Evolutionary conservation across 768 basidiomycete genomes (phyloP), one percentile per base, ranked within the genome.

Genomic region (Candolleomyces aberdarensis): DNA sequence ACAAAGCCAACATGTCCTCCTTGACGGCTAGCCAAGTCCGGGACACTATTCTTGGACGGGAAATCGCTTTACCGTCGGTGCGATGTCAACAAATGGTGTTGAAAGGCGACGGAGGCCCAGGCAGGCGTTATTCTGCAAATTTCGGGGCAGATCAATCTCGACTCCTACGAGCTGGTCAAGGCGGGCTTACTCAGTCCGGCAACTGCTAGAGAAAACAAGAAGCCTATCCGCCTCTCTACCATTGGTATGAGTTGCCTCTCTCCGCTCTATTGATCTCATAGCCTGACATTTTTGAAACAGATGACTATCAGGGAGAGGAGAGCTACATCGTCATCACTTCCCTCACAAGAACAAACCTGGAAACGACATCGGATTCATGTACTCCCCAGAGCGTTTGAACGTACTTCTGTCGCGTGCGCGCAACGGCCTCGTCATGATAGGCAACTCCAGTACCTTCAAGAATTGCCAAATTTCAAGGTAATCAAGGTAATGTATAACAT

Each of bases 31-130:
- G 92, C 67, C 97, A 99, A 77, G 92, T 98, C 61, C 86, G 97
- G 58, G 97, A 99, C 73, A 94, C 98, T 75, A 99, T 99, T 66
- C 84, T 99, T 44, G 97, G 97, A 67, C 97, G 98, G 80, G 97
- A 98, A 75, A 99, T 99, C 62, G 93, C 91, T 43, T 94, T 94
- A 5, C 94, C 94, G 0, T 96, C 93, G 3, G 89, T 91, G 3
- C 97, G 98, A 72, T 87, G 97, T 53, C 97, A 98, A 75, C 97
- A 99, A 75, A 97, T 98, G 95, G 97, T 96, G 17, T 97, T 98
- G 72, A 75, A 98, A 98, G 81, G 90, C 91, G 61, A 85, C 91
- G 6, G 96, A 97, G 71, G 95, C 97, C 0, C 93, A 94, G 64
- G 85, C 86, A n/a, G n/a, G n/a, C n/a, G n/a, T n/a, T n/a, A n/a